Evolutionary conservation across 2,329 filamentous ascomycete genomes (phyloP).

Genomic region (Diaporthe vexans): DNA sequence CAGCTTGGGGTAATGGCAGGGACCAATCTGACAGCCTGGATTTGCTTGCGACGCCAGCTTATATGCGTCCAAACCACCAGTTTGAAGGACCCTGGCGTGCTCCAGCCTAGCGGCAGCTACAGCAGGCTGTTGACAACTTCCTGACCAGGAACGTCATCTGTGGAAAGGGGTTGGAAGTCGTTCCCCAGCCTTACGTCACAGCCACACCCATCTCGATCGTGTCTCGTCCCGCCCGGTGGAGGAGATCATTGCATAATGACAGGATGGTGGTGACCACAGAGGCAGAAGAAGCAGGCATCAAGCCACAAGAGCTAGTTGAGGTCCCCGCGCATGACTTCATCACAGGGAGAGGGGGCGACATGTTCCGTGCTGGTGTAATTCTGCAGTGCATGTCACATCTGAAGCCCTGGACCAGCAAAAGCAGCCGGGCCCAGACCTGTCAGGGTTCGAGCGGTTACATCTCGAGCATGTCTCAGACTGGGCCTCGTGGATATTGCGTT

Average conservation of each 20-base stretch:
- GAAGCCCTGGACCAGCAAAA: not conserved
- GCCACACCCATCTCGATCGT: constrained; percentile 42
- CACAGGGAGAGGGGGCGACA: not conserved
- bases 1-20: constrained; percentile 17
- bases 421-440: constrained; percentile 24
- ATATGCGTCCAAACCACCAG: constrained; percentile 36
- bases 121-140: constrained; percentile 31
- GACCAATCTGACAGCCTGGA: constrained; percentile 8
- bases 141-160: constrained; percentile 41
- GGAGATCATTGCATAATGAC: constrained; percentile 32
- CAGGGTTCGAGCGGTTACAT: constrained; percentile 23
- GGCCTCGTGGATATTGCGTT: constrained; percentile 15
- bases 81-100: constrained; percentile 24
- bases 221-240: not conserved
- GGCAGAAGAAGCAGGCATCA: constrained; percentile 32
- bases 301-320: constrained; percentile 30
- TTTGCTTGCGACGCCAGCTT: constrained; percentile 40
- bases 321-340: constrained; percentile 43
- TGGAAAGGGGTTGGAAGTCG: not conserved
- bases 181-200: constrained; percentile 41
- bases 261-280: constrained; percentile 28
- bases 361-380: constrained; percentile 31
- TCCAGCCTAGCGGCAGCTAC: not conserved
- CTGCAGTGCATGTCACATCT: constrained; percentile 27
- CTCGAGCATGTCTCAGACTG: constrained; percentile 28